Evolutionary conservation across 2,329 filamentous ascomycete genomes (phyloP), one percentile per base, ranked within the genome.

Genomic region (Zymoseptoria brevis): DNA sequence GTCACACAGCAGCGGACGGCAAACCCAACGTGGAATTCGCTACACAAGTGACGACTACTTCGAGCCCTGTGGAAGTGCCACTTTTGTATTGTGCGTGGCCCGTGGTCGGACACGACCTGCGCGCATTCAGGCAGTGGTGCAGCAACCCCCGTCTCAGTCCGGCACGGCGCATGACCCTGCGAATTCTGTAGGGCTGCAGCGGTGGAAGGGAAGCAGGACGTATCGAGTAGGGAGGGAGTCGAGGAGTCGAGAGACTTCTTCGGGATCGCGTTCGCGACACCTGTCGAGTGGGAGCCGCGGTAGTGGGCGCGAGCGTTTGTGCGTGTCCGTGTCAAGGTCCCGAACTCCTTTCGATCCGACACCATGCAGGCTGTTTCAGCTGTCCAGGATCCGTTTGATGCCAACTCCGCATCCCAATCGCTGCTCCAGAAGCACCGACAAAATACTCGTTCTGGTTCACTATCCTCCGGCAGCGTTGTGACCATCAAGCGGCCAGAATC

Each of bases 401-500:
- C 55, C 52, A 52, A 48, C 54, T 52, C 55, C 19, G 45, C 55
- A n/a, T 29, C 48, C 21, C 48, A 53, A 24, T 50, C 60, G 41
- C 53, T 57, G 55, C 35, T 58, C 56, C 45, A 60, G 41, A 53
- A 58, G 29, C 54, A 60, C 29, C 51, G 52, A 54, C 51, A 53
- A 26, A 57, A 61, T 54, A 75, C 75, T 65, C 73, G 75, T 64
- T 74, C 73, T 55, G 75, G 73, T 65, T 78, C 77, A 35, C 66
- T 74, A 54, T 77, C 76, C 53, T 77, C 76, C 60, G 75, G 76
- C 56, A 73, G 74, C 55, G 68, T 72, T 59, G 69, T 72, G 58
- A 74, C 75, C 11, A 67, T 77, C 66, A 72, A 74, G 66, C 74
- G 76, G 57, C 69, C 76, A 50, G 70, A 72, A 61, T 76, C 76